phyloP scores from a whole-genome alignment of 306 rosid genomes.

The Rosa multiflora region DNA sequence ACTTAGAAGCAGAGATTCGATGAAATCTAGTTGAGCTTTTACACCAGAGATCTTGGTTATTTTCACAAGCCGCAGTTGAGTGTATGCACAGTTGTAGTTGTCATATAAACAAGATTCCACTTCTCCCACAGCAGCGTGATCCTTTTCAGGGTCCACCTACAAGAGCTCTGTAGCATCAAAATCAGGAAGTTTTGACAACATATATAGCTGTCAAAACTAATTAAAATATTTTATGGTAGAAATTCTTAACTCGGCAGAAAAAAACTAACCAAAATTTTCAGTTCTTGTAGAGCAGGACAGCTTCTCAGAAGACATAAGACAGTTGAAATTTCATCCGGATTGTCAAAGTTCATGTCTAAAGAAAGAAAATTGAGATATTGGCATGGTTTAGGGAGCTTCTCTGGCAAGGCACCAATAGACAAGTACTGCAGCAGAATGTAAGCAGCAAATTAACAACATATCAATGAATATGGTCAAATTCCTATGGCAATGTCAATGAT shows the following conservation, averaged over 20 bases:
- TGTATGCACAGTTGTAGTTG: conserved; percentile 17
- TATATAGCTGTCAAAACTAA: not conserved
- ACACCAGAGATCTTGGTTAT: conserved; percentile 36
- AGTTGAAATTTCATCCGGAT: conserved; percentile 43
- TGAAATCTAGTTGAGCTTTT: conserved; percentile 48
- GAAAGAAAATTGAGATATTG: conserved; percentile 47
- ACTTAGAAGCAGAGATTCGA: conserved; percentile 41
- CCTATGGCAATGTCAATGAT: not conserved
- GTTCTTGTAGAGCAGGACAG: conserved; percentile 51
- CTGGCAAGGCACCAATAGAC: conserved; percentile 41
- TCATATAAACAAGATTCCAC: conserved; percentile 28
- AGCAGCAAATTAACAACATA: not conserved
- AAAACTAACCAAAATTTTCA: conserved; percentile 49
- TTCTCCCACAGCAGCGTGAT: not conserved
- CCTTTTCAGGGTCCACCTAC: conserved; percentile 41
- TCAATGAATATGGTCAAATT: not conserved
- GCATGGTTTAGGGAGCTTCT: conserved; percentile 39
- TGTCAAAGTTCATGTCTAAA: conserved; percentile 42
- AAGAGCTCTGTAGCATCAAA: not conserved
- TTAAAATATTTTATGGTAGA: not conserved
- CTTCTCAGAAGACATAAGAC: conserved; percentile 53
- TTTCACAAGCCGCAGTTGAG: conserved; percentile 45
- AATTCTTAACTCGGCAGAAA: no score
- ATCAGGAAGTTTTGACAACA: not conserved
- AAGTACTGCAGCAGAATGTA: conserved; percentile 43